A percentile compares a stretch with the other conserved stretches of the same genome.
Evolutionary conservation across 225 moss, liverwort and hornwort genomes (phyloP).

Genomic region (Rhytidiadelphus loreus): DNA sequence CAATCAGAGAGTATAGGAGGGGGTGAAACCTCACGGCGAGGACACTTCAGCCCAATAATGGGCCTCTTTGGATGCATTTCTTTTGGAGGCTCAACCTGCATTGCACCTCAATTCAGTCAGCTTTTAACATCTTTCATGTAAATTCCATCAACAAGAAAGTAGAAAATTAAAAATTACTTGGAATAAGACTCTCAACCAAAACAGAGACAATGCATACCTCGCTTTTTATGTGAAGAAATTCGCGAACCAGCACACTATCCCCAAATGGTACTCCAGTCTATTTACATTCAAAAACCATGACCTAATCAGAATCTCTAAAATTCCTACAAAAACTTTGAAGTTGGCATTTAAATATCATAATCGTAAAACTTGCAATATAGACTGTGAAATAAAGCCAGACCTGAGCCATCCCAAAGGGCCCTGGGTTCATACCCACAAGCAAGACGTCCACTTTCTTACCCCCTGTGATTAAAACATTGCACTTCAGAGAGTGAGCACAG

Average conservation of each 20-base stretch:
- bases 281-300: not conserved
- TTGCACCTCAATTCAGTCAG: not conserved
- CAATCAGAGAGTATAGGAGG: not conserved
- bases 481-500: not conserved
- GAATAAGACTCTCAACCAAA: not conserved
- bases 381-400: conserved; percentile 9
- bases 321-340: not conserved
- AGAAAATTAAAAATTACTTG: too few relatives aligned
- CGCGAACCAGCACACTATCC: conserved; percentile 43
- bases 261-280: conserved; percentile 71
- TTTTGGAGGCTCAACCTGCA: conserved; percentile 31
- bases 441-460: conserved; percentile 54
- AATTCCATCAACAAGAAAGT: not conserved
- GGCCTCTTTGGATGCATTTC: conserved; percentile 56
- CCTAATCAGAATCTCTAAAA: not conserved
- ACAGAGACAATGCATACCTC: conserved; percentile 11
- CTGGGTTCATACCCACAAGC: conserved; percentile 63
- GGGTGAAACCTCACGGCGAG: conserved; percentile 44
- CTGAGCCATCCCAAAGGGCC: conserved; percentile 66
- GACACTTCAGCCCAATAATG: conserved; percentile 45
- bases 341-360: not conserved
- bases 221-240: conserved; percentile 44
- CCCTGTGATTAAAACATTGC: conserved; percentile 21
- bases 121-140: not conserved
- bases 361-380: not conserved